Evolutionary conservation across 2,329 filamentous ascomycete genomes (phyloP), one percentile per base, ranked within the genome.

Genomic region (Xylaria multiplex): DNA sequence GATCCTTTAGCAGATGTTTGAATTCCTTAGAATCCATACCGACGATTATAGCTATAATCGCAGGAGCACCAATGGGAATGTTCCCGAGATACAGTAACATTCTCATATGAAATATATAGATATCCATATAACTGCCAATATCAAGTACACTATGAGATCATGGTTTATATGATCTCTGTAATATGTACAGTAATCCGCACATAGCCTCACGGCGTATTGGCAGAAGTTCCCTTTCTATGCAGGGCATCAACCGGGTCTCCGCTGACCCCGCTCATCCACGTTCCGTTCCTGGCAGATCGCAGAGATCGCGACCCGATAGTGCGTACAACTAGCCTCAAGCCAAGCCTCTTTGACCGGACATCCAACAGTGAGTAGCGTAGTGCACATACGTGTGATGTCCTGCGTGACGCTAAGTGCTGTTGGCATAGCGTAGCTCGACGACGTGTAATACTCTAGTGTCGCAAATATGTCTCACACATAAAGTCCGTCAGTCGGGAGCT

Each of bases 271-370:
- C 48, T 46, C 43, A 46, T 24, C 62, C 37, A 65, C 62, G 65
- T 68, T 68, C 42, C 49, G 65, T 68, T 16, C 65, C 65, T 68
- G 49, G 43, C 62, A 65, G 62, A 59, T 65, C 50, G 13, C 49
- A 42, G 53, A 57, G 40, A 62, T 62, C 61, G 30, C 45, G 24
- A 32, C 48, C 48, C 43, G 45, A 52, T 22, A 32, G 30, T 40
- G n/a, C 40, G 55, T 27, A 24, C 37, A 46, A 22, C 48, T n/a
- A 64, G 52, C 50, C 32, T 58, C 48, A 30, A 35, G 40, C 40
- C 52, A 49, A 57, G 37, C 53, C 42, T 58, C 53, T 22, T 57
- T 46, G 46, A 52, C 52, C 62, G 22, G 52, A 42, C 13, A 14
- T 49, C 49, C 24, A 32, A 16, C 22, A 43, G 27, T 27, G 27